Evolutionary conservation across 495 filamentous ascomycete genomes (phyloP).

Genomic region (Neurospora terricola): DNA sequence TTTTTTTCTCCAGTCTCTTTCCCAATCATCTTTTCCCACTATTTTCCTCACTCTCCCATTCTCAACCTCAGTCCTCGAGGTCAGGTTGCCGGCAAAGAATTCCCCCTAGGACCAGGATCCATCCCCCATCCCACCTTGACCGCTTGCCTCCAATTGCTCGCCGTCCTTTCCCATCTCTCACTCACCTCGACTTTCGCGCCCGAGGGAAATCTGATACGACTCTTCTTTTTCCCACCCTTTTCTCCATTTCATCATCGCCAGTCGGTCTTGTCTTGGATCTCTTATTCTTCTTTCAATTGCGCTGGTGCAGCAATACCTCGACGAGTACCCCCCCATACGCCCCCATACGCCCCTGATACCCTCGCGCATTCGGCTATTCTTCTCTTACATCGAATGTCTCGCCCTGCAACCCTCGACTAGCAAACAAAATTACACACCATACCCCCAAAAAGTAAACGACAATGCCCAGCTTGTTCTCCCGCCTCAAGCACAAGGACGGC

Average conservation of each 20-base stretch:
- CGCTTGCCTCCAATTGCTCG: not conserved
- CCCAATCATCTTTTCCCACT: slow-evolving; percentile 4
- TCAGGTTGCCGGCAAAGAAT: not conserved
- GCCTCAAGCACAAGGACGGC: slow-evolving; percentile 63
- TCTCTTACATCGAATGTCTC: slow-evolving; percentile 10
- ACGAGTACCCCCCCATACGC: not conserved
- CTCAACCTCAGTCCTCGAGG: not conserved
- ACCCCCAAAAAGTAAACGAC: slow-evolving; percentile 13
- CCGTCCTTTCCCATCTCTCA: not conserved
- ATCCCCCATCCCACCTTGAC: not conserved
- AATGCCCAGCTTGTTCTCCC: slow-evolving; percentile 61
- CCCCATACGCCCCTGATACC: slow-evolving; percentile 1
- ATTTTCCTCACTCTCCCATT: slow-evolving; percentile 3
- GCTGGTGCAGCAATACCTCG: not conserved
- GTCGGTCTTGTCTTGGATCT: not conserved
- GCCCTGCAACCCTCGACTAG: slow-evolving; percentile 7
- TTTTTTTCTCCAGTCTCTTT: not conserved
- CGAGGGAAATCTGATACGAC: not conserved
- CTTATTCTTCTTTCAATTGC: not conserved
- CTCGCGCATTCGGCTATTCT: slow-evolving; percentile 1
- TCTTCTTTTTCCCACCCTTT: not conserved
- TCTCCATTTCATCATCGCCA: not conserved
- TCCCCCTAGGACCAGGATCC: not conserved
- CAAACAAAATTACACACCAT: slow-evolving; percentile 5
- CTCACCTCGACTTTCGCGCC: not conserved